Evolutionary conservation across 192 early-diverging fungal genomes (phyloP).

Genomic region (Backusella westeae): DNA sequence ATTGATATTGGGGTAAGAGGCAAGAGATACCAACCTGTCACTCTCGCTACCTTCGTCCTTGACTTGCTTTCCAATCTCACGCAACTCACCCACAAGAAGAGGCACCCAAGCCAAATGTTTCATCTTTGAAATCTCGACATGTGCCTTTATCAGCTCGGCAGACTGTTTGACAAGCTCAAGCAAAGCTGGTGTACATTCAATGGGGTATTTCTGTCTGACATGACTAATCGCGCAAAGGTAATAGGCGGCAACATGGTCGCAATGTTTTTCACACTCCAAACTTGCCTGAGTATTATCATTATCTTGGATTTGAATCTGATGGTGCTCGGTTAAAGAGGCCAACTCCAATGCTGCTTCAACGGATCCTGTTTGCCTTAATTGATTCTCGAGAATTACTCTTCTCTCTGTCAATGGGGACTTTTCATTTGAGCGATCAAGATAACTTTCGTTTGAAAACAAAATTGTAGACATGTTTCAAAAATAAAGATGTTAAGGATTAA

Average conservation of each 20-base stretch:
- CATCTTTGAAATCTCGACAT: neutral
- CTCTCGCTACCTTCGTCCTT: slow-evolving; percentile 16
- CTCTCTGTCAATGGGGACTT: neutral
- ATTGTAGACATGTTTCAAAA: slow-evolving; percentile 2
- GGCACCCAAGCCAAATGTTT: neutral
- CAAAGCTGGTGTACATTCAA: neutral
- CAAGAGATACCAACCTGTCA: neutral
- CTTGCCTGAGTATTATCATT: neutral
- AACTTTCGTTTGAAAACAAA: neutral
- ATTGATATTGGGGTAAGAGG: neutral
- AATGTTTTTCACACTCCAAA: neutral
- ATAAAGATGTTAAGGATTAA: neutral
- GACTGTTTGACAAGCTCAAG: slow-evolving; percentile 6
- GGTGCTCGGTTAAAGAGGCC: slow-evolving; percentile 6
- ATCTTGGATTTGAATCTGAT: neutral
- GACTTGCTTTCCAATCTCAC: slow-evolving; percentile 17
- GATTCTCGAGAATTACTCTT: neutral
- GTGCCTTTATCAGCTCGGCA: neutral
- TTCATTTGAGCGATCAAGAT: neutral
- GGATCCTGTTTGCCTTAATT: neutral
- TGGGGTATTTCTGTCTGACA: neutral
- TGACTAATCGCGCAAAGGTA: neutral
- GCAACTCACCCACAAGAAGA: slow-evolving; percentile 3
- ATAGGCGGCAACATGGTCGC: neutral
- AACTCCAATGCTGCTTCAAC: neutral